phyloP scores from a whole-genome alignment of 768 basidiomycete genomes.

The Myochromella boudieri region DNA sequence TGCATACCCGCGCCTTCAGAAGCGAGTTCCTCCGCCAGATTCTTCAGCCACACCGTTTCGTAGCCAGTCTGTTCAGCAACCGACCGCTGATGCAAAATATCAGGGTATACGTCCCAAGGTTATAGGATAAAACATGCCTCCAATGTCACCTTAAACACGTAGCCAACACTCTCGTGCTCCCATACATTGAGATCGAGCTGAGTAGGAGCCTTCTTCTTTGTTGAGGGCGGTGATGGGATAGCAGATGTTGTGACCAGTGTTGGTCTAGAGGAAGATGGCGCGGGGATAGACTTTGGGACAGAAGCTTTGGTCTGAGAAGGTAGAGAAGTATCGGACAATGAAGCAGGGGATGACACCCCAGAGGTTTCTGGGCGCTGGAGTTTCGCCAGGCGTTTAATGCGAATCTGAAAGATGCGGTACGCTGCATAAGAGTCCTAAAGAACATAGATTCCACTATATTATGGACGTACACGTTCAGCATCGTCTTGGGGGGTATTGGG shows the following conservation, averaged over 20 bases:
- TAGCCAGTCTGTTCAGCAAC: conserved; percentile 44
- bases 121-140: conserved; percentile 48
- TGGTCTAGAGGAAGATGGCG: conserved; percentile 28
- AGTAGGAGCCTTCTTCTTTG: conserved; percentile 50
- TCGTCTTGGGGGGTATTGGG: conserved; percentile 63
- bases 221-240: conserved; percentile 29
- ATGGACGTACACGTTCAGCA: conserved; percentile 68
- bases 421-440: background rate
- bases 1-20: conserved; percentile 55
- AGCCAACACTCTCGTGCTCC: conserved; percentile 70
- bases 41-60: conserved; percentile 82
- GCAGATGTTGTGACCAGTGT: conserved; percentile 24
- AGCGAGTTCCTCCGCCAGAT: conserved; percentile 63
- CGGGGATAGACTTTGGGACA: conserved; percentile 36
- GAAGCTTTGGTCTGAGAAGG: conserved; percentile 26
- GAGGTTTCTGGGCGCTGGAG: conserved; percentile 49
- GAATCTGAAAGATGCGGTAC: conserved; percentile 60
- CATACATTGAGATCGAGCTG: conserved; percentile 62
- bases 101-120: background rate
- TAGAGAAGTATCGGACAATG: conserved; percentile 30
- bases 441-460: background rate
- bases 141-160: conserved; percentile 77
- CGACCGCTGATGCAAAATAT: conserved; percentile 16
- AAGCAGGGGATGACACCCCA: conserved; percentile 33
- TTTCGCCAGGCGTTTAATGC: conserved; percentile 87